Percentiles rank a stretch among this genome's conserved stretches.
These are phyloP conservation scores for Ceratocystis smalleyi DNA, from an alignment of 2,329 filamentous ascomycete species.

Conservation along the genomic window DNA sequence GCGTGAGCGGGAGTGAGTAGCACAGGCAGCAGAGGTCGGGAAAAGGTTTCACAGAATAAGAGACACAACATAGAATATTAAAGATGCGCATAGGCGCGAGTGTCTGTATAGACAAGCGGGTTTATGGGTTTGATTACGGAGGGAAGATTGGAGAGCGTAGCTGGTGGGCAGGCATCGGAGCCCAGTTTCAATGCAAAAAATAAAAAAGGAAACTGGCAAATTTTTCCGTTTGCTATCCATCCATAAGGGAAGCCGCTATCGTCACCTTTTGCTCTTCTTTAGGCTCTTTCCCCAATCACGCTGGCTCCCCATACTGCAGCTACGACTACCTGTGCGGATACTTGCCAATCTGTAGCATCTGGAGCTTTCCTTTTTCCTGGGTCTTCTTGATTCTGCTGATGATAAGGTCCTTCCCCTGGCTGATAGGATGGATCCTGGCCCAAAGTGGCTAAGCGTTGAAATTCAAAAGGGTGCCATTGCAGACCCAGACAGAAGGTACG, in stretches of 20 bases:
- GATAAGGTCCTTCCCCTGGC: neutral
- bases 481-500: neutral
- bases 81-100: neutral
- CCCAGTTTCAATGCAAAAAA: no score
- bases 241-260: neutral
- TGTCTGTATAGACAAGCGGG: neutral
- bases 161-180: no score
- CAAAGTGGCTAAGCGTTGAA: neutral
- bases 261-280: neutral
- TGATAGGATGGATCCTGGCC: neutral
- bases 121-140: neutral
- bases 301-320: neutral
- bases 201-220: neutral
- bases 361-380: neutral
- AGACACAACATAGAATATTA: neutral
- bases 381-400: neutral
- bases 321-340: neutral
- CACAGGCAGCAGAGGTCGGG: neutral
- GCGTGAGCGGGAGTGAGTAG: neutral
- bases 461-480: conserved; percentile 2
- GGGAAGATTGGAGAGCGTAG: no score
- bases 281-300: neutral
- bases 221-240: neutral
- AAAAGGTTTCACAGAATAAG: neutral
- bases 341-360: neutral